Evolutionary conservation across 495 filamentous ascomycete genomes (phyloP).

Genomic region (Parachaetomium inaequale): DNA sequence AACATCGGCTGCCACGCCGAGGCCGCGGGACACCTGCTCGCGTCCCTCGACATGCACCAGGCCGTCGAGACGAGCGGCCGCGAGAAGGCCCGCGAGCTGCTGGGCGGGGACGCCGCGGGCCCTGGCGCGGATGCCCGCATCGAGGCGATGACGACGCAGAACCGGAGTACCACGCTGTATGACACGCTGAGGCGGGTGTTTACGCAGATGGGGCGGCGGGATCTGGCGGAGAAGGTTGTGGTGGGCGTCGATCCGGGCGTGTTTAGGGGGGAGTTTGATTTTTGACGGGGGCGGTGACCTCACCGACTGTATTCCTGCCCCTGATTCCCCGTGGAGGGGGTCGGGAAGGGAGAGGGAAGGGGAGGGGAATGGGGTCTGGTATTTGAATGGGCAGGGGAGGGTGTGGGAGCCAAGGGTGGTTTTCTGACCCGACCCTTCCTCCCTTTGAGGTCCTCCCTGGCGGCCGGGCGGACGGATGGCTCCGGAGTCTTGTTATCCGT

Average conservation of each 20-base stretch:
- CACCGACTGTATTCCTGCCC: too few species aligned
- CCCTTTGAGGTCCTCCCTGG: not conserved
- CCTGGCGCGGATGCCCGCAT: slow-evolving; percentile 57
- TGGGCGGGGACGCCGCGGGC: slow-evolving; percentile 54
- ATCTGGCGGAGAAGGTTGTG: slow-evolving; percentile 81
- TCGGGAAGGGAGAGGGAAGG: not conserved
- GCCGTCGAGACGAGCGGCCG: slow-evolving; percentile 81
- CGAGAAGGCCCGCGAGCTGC: slow-evolving; percentile 78
- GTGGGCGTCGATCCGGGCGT: slow-evolving; percentile 86
- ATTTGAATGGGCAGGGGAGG: slow-evolving; percentile 15
- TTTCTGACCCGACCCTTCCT: not conserved
- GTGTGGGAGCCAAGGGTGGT: slow-evolving; percentile 21
- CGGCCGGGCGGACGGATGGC: not conserved
- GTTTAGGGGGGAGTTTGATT: slow-evolving; percentile 66
- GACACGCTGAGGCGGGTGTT: slow-evolving; percentile 92
- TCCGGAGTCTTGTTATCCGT: not conserved
- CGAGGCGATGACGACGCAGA: slow-evolving; percentile 80
- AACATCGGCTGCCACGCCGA: slow-evolving; percentile 94
- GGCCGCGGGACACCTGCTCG: slow-evolving; percentile 91
- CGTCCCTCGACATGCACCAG: slow-evolving; percentile 94
- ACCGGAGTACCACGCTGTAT: slow-evolving; percentile 92
- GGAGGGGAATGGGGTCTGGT: slow-evolving; percentile 9
- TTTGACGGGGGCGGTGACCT: slow-evolving; percentile 38
- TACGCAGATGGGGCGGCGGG: slow-evolving; percentile 84
- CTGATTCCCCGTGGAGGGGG: not conserved